Percentiles rank a stretch among this genome's conserved stretches.
Conservation (phyloP, 148 eudicot genomes). For the Rhododendron henanense region DNA sequence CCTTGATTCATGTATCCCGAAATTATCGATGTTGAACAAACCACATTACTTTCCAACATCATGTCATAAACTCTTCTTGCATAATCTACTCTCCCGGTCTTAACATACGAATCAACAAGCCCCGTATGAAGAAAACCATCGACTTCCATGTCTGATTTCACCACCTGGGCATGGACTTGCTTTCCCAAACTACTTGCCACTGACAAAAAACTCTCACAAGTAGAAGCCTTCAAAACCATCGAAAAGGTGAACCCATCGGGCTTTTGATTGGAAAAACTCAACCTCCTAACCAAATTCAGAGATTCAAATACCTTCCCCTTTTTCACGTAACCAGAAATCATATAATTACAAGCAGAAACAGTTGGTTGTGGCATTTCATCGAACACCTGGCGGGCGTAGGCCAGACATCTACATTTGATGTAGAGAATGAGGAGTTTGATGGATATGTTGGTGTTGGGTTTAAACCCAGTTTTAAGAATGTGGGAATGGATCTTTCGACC, state of each 20-base stretch:
- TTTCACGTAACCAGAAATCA: slow-evolving; percentile 68
- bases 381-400: slow-evolving; percentile 63
- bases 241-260: slow-evolving; percentile 81
- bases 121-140: slow-evolving; percentile 63
- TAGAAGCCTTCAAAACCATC: slow-evolving; percentile 72
- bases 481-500: slow-evolving; percentile 83
- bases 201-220: slow-evolving; percentile 21
- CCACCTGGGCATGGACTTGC: slow-evolving; percentile 69
- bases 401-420: slow-evolving; percentile 46
- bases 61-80: slow-evolving; percentile 72
- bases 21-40: slow-evolving; percentile 84
- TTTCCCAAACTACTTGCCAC: slow-evolving; percentile 34
- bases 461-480: slow-evolving; percentile 62
- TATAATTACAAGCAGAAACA: slow-evolving; percentile 66
- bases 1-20: slow-evolving; percentile 67
- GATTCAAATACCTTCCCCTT: slow-evolving; percentile 34
- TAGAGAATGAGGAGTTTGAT: slow-evolving; percentile 70
- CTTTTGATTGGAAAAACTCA: slow-evolving; percentile 31
- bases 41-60: slow-evolving; percentile 57
- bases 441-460: slow-evolving; percentile 49
- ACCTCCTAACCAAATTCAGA: slow-evolving; percentile 44
- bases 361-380: slow-evolving; percentile 68
- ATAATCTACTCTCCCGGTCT: slow-evolving; percentile 53
- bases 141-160: slow-evolving; percentile 33
- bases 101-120: slow-evolving; percentile 78